These are phyloP conservation scores for Breynia disticha DNA, from an alignment of 441 rosid species.

Conservation along the genomic window DNA sequence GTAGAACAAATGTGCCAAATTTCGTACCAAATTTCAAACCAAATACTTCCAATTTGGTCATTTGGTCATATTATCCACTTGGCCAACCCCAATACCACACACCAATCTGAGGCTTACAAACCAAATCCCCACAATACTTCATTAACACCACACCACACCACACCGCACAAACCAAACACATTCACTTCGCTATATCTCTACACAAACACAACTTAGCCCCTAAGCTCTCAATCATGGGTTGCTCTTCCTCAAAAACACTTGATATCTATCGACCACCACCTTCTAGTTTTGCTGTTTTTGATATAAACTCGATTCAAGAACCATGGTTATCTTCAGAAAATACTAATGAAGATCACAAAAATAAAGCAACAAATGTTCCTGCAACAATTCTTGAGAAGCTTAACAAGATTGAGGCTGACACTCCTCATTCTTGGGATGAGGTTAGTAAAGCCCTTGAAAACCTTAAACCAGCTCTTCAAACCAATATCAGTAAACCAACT, in stretches of 20 bases:
- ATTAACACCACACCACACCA: background rate
- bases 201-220: background rate
- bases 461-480: conserved; percentile 35
- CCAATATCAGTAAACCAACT: background rate
- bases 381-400: conserved; percentile 46
- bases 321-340: conserved; percentile 53
- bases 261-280: conserved; percentile 68
- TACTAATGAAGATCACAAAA: conserved; percentile 15
- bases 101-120: conserved; percentile 14
- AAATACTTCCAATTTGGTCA: too few relatives aligned
- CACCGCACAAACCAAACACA: background rate
- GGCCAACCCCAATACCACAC: conserved; percentile 18
- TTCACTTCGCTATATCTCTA: background rate
- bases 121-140: background rate
- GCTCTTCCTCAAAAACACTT: conserved; percentile 53
- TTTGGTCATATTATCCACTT: conserved; percentile 15
- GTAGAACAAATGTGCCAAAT: too few relatives aligned
- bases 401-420: conserved; percentile 34
- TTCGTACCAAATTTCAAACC: too few relatives aligned
- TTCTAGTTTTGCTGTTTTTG: conserved; percentile 67
- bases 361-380: conserved; percentile 31
- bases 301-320: conserved; percentile 65
- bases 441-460: conserved; percentile 72
- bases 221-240: conserved; percentile 36
- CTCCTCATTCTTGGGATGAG: conserved; percentile 88